Base-by-base conservation (phyloP, 1,284 basidiomycete genomes). In the Volvariella surrecta region DNA sequence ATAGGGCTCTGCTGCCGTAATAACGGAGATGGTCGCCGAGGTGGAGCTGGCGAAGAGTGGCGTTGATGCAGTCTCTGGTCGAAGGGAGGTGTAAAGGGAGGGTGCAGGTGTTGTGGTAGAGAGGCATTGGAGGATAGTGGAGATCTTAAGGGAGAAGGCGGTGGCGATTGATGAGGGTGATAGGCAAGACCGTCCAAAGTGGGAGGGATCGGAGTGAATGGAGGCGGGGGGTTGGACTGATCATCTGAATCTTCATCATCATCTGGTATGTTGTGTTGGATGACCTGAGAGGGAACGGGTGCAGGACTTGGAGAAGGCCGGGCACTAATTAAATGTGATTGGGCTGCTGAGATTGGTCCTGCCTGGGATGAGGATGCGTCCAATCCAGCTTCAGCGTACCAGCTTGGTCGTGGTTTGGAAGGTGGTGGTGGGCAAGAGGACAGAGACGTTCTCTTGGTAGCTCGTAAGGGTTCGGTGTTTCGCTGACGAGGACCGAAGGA, bases 131-230 rank as follows among this genome's bases (percentile, higher is more conserved):
- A 6, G 4, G 15, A 9, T 17, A 47, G 34, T 17, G 46, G 52
- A 37, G 49, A 61, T 19, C 50, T 52, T 35, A 61, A 45, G 16
- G 60, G 61, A 1, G 64, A 63, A 1, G 61, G 49, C 20, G 59
- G 50, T 18, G 54, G 51, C 4, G 62, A 64, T 46, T 48, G 48
- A 40, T 35, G 30, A 39, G 48, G 50, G 18, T 50, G 58, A 53
- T 49, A 58, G 47, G 64, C 58, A 0, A 65, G 63, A 1, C 65
- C 66, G 51, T 70, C 68, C 9, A 65, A 54, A 9, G 60, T 63
- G 2, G 64, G 61, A 3, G 59, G 67, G 4, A 62, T 54, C 0
- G 63, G 44, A 6, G 64, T 57, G 54, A 74, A 74, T 9, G 67
- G 61, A 3, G 72, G 71, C 10, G 71, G 71, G 2, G 67, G 62